Evolutionary conservation across 2,329 filamentous ascomycete species (phyloP), one percentile per base, ranked within the genome.

Genomic region (Penicillium sp.): DNA sequence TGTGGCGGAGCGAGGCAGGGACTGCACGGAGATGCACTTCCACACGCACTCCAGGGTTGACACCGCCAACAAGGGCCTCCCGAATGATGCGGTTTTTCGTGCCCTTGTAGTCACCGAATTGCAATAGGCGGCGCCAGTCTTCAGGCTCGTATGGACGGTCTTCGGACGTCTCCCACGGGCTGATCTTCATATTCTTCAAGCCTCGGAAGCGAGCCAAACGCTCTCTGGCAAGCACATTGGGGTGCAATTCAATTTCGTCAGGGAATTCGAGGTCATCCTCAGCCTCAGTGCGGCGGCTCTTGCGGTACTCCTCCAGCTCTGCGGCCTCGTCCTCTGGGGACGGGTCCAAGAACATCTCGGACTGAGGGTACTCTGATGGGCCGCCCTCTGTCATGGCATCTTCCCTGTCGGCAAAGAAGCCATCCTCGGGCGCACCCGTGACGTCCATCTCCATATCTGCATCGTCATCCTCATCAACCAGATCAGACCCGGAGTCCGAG

Each of bases 251-350:
- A 58, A 99, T 95, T 76, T 99, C 95, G 66, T 99, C 95, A 0
- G 95, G 95, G 75, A 98, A 99, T 74, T 98, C 94, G 55, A 90
- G 85, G 75, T 99, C 95, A 14, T 98, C 93, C 51, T 93, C 86
- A 4, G 87, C 91, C 66, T 97, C 94, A 24, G 87, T 87, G 53
- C 87, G 87, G 70, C 92, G 91, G 63, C 87, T 87, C 53, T 86
- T 83, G 40, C 95, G 87, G 77, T 92, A 99, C 46, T 89, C 89
- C 56, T 87, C 90, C 41, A 99, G 83, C 71, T 96, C 88, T 67
- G 88, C 84, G 2, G 90, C 89, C 70, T 96, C 92, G 62, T 97
- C 92, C 68, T 96, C 89, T 1, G 89, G 91, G 53, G 87, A 85
- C 19, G 83, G 86, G 71, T 91, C 91, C 6, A 92, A 77, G 77